phyloP scores from a whole-genome alignment of 306 rosid genomes.

The Myrica gale region DNA sequence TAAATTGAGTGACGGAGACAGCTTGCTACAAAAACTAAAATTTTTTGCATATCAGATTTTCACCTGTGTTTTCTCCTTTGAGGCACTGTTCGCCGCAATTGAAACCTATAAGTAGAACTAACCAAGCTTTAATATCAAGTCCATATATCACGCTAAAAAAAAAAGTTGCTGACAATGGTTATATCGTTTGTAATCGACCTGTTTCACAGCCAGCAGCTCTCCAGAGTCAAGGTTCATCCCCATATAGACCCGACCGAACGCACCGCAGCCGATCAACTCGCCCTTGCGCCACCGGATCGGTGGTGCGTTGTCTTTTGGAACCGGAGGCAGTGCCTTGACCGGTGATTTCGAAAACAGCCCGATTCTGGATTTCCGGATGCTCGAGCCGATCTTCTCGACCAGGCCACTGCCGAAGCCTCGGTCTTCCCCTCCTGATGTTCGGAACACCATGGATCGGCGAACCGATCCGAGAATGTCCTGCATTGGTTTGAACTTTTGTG shows the following conservation, averaged over 20 bases:
- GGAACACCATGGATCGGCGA: conserved; percentile 75
- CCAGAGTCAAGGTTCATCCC: conserved; percentile 96
- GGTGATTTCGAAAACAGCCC: conserved; percentile 55
- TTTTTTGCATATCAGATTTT: background rate
- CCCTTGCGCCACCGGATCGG: conserved; percentile 93
- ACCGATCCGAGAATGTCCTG: conserved; percentile 73
- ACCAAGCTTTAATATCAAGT: conserved; percentile 9
- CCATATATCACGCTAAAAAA: background rate
- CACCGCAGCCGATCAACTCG: conserved; percentile 84
- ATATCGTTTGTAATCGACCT: conserved; percentile 37
- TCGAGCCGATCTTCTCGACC: conserved; percentile 70
- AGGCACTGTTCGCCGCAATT: conserved; percentile 68
- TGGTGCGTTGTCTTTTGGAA: conserved; percentile 32
- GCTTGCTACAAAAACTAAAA: background rate
- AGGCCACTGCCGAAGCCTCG: conserved; percentile 53
- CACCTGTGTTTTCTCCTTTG: conserved; percentile 77
- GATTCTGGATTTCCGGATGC: conserved; percentile 70
- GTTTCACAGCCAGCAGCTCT: conserved; percentile 89
- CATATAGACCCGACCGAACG: conserved; percentile 87
- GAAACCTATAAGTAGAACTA: conserved; percentile 50
- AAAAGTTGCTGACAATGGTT: too few relatives aligned
- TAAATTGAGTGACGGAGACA: background rate
- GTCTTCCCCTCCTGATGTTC: conserved; percentile 43
- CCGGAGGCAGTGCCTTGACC: conserved; percentile 42
- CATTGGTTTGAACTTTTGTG: conserved; percentile 36